Evolutionary conservation across 768 basidiomycete genomes (phyloP), one percentile per base, ranked within the genome.

Genomic region (Kwoniella sp.): DNA sequence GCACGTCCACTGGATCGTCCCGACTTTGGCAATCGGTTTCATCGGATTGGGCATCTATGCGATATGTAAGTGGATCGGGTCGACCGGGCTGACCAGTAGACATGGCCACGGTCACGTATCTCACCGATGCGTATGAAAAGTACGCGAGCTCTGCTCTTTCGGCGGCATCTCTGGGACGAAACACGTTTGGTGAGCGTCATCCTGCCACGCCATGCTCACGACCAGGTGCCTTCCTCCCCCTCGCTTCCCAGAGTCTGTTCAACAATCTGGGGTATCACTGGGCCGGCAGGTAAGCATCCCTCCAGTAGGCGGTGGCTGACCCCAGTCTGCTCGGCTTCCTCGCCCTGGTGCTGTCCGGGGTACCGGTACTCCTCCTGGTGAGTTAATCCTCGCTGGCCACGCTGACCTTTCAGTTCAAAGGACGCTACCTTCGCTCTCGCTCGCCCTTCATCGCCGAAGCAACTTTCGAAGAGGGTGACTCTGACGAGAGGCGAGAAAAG

Each of bases 21-120:
- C 56, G 2, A 47, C 44, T 10, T 34, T 52, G 31, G 56, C 43
- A 1, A 32, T 58, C 9, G 50, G 34, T 17, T 41, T 38, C 3
- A 49, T 58, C 32, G 56, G 56, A 3, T 38, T 39, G 19, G 56
- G 56, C 3, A 58, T 58, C 50, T 58, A 52, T 26, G 28, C 28
- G 15, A 52, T 58, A 12, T 52, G 44, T 37, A 40, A 49, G 33
- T 48, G 22, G 26, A 31, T 39, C 14, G 6, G 6, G 17, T 22
- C 3, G 17, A 4, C 17, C 29, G 3, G 2, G n/a, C 44, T 46
- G 29, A 46, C 20, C 6, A 5, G 8, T 23, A 46, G 44, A 48
- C 38, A 50, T 50, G 48, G 48, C 48, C 14, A 42, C 40, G 36
- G 48, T 50, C 8, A 50, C 37, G 10, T 50, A 40, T 28, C 28